Evolutionary conservation across 2,329 filamentous ascomycete species (phyloP), one percentile per base, ranked within the genome.

Genomic region (Volutella citrinella): DNA sequence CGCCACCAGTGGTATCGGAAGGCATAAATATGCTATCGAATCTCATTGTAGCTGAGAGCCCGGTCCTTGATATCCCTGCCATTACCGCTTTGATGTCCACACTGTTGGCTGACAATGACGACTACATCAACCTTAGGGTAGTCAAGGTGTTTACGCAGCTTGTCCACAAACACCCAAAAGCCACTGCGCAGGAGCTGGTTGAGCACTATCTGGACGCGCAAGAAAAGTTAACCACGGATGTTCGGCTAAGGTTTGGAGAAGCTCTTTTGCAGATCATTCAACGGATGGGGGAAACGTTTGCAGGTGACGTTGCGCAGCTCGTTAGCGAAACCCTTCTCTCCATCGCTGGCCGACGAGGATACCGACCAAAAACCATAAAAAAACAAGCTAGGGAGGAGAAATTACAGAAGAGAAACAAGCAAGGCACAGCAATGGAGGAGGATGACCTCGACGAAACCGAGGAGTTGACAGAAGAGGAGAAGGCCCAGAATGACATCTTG

Each of bases 101-200:
- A 9, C 66, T 87, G 1, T 64, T 87, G 2, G 70, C 74, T 40
- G 81, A 85, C 30, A 65, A 71, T 6, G 84, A 88, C 36, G 82
- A 85, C 36, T 89, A 82, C 52, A 80, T 87, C 40, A 83, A 84
- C 48, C 65, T 83, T 4, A 72, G 78, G n/a, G 75, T 79, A 12
- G 76, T 88, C 41, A 78, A 78, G 42, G 69, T 82, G 2, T 77
- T 86, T 38, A 73, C 75, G 1, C 72, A 78, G 16, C 59, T 89
- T 10, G 74, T 81, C 0, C 62, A 70, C 42, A 70, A 66, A 36
- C 82, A 86, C 31, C 80, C 82, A 0, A 74, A 70, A 25, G 74
- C 81, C 1, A 79, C 80, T 0, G 64, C 75, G 5, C 69, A 66
- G 15, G 81, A 86, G 46, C 61, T 88, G 0, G 61, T 83, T 0